These are phyloP conservation scores for Kodamaea sp. DNA, from an alignment of 1,139 yeast genomes.

Conservation along the genomic window DNA sequence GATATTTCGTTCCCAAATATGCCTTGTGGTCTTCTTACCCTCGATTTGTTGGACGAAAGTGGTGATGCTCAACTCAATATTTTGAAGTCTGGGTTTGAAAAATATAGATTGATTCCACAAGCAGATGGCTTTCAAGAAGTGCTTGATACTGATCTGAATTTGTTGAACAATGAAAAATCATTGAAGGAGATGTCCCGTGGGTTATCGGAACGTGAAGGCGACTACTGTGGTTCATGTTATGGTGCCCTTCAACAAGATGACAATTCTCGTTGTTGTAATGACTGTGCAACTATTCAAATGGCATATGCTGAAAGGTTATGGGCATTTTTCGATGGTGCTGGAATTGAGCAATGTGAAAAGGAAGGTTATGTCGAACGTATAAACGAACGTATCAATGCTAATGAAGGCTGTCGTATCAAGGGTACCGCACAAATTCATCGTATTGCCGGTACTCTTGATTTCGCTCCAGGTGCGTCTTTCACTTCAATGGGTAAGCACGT, in stretches of 20 bases:
- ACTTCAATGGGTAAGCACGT: constrained; percentile 58
- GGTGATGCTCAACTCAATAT: constrained; percentile 82
- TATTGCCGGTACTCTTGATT: constrained; percentile 87
- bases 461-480: constrained; percentile 85
- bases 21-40: constrained; percentile 66
- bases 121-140: constrained; percentile 24
- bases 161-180: constrained; percentile 26
- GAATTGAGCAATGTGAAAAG: constrained; percentile 82
- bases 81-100: constrained; percentile 64
- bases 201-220: constrained; percentile 39
- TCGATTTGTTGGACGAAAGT: constrained; percentile 66
- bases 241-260: constrained; percentile 70
- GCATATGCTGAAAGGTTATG: constrained; percentile 79
- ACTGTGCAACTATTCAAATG: constrained; percentile 73
- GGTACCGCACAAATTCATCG: constrained; percentile 81
- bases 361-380: constrained; percentile 76
- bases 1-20: constrained; percentile 79
- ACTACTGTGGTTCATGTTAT: constrained; percentile 81
- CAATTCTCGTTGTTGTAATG: constrained; percentile 73
- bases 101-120: constrained; percentile 52
- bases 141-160: constrained; percentile 24
- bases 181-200: constrained; percentile 34
- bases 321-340: constrained; percentile 87
- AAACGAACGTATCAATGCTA: constrained; percentile 46
- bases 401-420: constrained; percentile 83